phyloP scores from a whole-genome alignment of 1,284 basidiomycete genomes.

The Chalciporus sp. region DNA sequence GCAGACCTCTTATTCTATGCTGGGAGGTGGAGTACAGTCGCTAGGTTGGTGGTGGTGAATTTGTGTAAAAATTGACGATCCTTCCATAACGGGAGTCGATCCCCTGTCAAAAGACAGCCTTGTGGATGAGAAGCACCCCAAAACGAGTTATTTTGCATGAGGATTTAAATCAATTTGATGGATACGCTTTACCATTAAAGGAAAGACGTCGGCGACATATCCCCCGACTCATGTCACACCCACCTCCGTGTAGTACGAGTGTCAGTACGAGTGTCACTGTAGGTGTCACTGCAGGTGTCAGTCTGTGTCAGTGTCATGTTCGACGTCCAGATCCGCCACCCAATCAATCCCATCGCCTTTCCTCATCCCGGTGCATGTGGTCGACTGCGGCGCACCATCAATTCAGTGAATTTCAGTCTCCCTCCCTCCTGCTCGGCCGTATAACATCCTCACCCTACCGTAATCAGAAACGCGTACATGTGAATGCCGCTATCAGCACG shows the following conservation, averaged over 20 bases:
- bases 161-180: conserved; percentile 29
- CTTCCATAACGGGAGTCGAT: conserved; percentile 20
- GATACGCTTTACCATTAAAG: conserved; percentile 27
- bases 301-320: conserved; percentile 32
- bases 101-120: conserved; percentile 20
- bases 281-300: conserved; percentile 22
- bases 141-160: conserved; percentile 26
- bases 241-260: conserved; percentile 28
- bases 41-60: neutral
- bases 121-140: conserved; percentile 28
- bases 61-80: conserved; percentile 28
- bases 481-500: conserved; percentile 37
- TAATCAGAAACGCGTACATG: conserved; percentile 38
- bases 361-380: conserved; percentile 21
- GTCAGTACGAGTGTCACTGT: too few species aligned
- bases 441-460: conserved; percentile 32
- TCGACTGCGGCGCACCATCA: conserved; percentile 12
- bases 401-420: conserved; percentile 25
- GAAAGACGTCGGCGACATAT: conserved; percentile 33
- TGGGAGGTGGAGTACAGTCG: too few species aligned
- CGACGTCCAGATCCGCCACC: conserved; percentile 20
- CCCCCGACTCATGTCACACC: conserved; percentile 29
- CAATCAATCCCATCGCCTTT: conserved; percentile 6
- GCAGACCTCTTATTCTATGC: neutral
- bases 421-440: conserved; percentile 26